Conservation (phyloP, 140 eudicot genomes). For the Cichorium intybus region DNA sequence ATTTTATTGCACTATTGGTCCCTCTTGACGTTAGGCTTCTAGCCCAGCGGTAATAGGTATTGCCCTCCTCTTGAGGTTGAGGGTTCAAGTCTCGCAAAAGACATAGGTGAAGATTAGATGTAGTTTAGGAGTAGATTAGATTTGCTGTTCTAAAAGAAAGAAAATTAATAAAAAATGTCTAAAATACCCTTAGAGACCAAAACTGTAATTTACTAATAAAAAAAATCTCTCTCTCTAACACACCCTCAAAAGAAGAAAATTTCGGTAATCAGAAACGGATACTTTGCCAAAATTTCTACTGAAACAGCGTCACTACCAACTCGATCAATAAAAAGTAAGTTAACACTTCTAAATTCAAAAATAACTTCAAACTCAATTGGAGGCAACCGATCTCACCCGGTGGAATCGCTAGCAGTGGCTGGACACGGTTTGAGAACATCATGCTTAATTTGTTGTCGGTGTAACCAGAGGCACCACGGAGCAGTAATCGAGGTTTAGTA, state of each 20-base stretch:
- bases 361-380: background rate
- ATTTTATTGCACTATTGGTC: too few relatives aligned
- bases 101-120: too few relatives aligned
- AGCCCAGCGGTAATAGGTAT: too few relatives aligned
- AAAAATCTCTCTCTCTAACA: too few relatives aligned
- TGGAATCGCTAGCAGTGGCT: conserved; percentile 73
- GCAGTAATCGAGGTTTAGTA: conserved; percentile 54
- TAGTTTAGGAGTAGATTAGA: too few relatives aligned
- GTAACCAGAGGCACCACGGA: conserved; percentile 25
- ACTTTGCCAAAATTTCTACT: conserved; percentile 64
- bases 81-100: too few relatives aligned
- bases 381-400: conserved; percentile 77
- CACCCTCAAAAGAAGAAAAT: conserved; percentile 97
- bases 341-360: background rate
- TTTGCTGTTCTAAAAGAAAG: too few relatives aligned
- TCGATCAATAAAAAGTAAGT: background rate
- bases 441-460: conserved; percentile 30
- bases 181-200: too few relatives aligned
- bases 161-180: too few relatives aligned
- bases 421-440: conserved; percentile 51
- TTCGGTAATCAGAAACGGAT: conserved; percentile 71
- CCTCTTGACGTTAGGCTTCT: too few relatives aligned
- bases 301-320: conserved; percentile 57
- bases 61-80: too few relatives aligned
- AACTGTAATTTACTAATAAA: too few relatives aligned